Evolutionary conservation across 2,329 filamentous ascomycete species (phyloP).

Genomic region (Penicillium sp.): DNA sequence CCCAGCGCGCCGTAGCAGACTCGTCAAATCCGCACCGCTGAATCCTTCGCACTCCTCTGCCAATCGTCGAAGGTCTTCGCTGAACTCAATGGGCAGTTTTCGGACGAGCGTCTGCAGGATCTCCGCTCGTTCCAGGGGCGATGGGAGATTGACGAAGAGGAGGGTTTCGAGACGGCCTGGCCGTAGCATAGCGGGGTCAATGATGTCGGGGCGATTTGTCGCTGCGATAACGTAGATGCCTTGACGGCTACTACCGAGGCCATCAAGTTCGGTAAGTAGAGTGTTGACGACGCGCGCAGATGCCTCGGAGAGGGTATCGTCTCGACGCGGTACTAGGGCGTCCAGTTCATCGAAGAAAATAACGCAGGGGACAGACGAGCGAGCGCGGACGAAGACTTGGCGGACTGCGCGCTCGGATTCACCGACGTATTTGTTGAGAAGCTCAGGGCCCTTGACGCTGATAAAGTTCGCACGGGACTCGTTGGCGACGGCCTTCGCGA

Average conservation of each 20-base stretch:
- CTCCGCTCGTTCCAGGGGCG: slow-evolving; percentile 76
- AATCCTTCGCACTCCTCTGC: slow-evolving; percentile 78
- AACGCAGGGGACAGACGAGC: slow-evolving; percentile 86
- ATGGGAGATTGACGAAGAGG: slow-evolving; percentile 88
- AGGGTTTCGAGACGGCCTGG: slow-evolving; percentile 86
- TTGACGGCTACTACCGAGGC: slow-evolving; percentile 71
- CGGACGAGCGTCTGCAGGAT: slow-evolving; percentile 73
- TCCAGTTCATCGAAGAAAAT: slow-evolving; percentile 99
- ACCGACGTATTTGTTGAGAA: slow-evolving; percentile 97
- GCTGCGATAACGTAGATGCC: slow-evolving; percentile 95
- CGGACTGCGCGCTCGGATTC: slow-evolving; percentile 93
- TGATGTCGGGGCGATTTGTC: slow-evolving; percentile 94
- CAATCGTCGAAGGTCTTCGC: slow-evolving; percentile 63
- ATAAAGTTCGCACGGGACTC: slow-evolving; percentile 98
- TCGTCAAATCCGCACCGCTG: slow-evolving; percentile 70
- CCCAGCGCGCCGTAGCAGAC: slow-evolving; percentile 63
- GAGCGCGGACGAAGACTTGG: slow-evolving; percentile 86
- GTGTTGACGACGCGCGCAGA: slow-evolving; percentile 92
- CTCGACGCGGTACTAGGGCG: slow-evolving; percentile 83
- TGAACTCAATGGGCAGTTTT: slow-evolving; percentile 57
- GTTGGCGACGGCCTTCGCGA: slow-evolving; percentile 95
- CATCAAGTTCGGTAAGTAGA: slow-evolving; percentile 91
- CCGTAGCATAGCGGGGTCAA: slow-evolving; percentile 91
- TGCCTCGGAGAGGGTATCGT: slow-evolving; percentile 78
- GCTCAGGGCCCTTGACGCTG: slow-evolving; percentile 92